phyloP scores from a whole-genome alignment of 805 yeast species.

The Scheffersomyces ergatensis region DNA sequence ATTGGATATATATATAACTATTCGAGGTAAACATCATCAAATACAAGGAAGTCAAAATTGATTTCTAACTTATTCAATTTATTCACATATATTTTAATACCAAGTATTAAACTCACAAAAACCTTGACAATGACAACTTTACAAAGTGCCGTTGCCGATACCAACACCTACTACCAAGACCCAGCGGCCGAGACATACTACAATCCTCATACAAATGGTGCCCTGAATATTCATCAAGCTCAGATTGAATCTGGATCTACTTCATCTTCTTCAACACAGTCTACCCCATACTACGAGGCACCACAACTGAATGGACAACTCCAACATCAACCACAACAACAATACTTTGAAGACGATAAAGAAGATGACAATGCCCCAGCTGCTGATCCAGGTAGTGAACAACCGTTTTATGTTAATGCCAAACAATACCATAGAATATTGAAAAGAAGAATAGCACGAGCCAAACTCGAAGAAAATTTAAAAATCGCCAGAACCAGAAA shows the following conservation, averaged over 20 bases:
- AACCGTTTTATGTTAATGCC: constrained; percentile 96
- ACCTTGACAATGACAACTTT: constrained; percentile 31
- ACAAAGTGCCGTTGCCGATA: constrained; percentile 23
- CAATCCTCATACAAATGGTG: constrained; percentile 9
- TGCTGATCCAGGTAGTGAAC: constrained; percentile 45
- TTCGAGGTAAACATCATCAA: no score
- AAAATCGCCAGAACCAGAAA: constrained; percentile 86
- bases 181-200: constrained; percentile 6
- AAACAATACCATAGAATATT: constrained; percentile 94
- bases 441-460: constrained; percentile 90
- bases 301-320: constrained; percentile 2
- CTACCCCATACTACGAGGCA: constrained; percentile 22
- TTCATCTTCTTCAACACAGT: constrained; percentile 7
- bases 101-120: no score
- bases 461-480: constrained; percentile 84
- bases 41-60: no score
- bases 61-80: no score
- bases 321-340: constrained; percentile 11
- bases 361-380: constrained; percentile 10
- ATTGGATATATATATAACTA: no score
- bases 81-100: no score
- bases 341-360: constrained; percentile 10
- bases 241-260: constrained; percentile 1
- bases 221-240: not conserved
- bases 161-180: constrained; percentile 23